These are phyloP conservation scores for Nitzschia palea DNA, from an alignment of 108 stramenopile genomes.

Conservation along the genomic window DNA sequence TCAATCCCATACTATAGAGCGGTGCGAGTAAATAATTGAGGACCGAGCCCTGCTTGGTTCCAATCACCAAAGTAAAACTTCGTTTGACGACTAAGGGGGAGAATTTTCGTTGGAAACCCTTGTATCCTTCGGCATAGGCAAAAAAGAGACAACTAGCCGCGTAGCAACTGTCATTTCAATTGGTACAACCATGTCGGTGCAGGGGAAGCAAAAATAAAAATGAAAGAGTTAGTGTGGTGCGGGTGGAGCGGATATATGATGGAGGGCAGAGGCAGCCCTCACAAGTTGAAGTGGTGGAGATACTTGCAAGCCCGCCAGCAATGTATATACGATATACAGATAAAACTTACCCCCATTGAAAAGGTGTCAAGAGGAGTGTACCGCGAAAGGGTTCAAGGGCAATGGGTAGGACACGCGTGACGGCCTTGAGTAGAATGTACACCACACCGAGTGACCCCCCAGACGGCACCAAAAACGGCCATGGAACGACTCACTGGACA, in stretches of 20 bases:
- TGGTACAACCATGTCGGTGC: no score
- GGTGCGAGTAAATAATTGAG: slow-evolving; percentile 77
- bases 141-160: slow-evolving; percentile 68
- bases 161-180: slow-evolving; percentile 75
- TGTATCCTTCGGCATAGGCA: slow-evolving; percentile 96
- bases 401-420: slow-evolving; percentile 87
- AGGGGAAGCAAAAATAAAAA: neutral
- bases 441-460: slow-evolving; percentile 88
- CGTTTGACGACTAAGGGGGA: slow-evolving; percentile 93
- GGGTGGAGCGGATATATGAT: no score
- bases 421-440: slow-evolving; percentile 85
- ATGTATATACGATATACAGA: neutral
- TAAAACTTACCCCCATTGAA: slow-evolving; percentile 70
- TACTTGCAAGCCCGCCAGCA: neutral
- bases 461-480: slow-evolving; percentile 44
- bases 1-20: slow-evolving; percentile 93
- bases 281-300: no score
- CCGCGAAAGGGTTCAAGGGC: slow-evolving; percentile 88
- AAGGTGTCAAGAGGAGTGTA: slow-evolving; percentile 45
- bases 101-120: slow-evolving; percentile 95
- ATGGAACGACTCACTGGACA: slow-evolving; percentile 14
- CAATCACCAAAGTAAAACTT: slow-evolving; percentile 73
- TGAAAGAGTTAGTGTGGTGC: neutral
- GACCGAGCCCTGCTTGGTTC: slow-evolving; percentile 8
- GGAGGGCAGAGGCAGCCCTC: no score